Base-by-base conservation (phyloP, 805 yeast genomes). In the Suhomyces faveliae region DNA sequence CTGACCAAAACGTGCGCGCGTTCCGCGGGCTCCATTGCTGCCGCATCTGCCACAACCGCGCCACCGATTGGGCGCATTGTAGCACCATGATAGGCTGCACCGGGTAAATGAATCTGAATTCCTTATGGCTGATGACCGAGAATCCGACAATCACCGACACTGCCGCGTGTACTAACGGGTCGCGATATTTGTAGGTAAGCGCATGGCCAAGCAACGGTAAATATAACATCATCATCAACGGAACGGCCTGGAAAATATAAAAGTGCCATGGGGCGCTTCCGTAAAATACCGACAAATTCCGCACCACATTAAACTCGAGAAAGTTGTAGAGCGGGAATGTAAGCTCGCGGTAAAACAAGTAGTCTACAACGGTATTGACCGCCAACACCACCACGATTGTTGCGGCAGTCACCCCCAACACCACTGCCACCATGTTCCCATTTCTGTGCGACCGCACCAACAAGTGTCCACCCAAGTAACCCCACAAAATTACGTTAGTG, bases 201-300 rank as follows among this genome's bases (percentile, higher is more conserved):
- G 30, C 25, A 45, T 46, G 59, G 0, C 83, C 11, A 49, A 82
- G 74, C 25, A 84, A 71, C 0, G 97, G 96, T 2, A 86, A 51
- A 53, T 78, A 83, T 2, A 83, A 79, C 60, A 88, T 77, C 45
- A 86, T 63, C 42, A 91, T 64, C 8, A 92, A 68, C 0, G 99
- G 99, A 0, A 94, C 49, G 6, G 88, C 95, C 66, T 94, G 97
- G 5, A 78, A 62, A 2, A 92, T 30, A 64, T 94, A 94, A 68
- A 91, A 94, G 61, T 86, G 87, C 83, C 89, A 78, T 15, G 95
- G 86, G 15, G 94, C 83, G 0, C 75, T 70, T 0, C 99, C 99
- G 65, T 94, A 94, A 58, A 91, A 90, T 3, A 80, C 73, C 3
- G 96, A 85, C 15, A 89, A 70, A 17, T 87, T 82, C 39, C 81